Base-by-base conservation (phyloP, 2,329 filamentous ascomycete genomes). In the Clarireedia homoeocarpa region DNA sequence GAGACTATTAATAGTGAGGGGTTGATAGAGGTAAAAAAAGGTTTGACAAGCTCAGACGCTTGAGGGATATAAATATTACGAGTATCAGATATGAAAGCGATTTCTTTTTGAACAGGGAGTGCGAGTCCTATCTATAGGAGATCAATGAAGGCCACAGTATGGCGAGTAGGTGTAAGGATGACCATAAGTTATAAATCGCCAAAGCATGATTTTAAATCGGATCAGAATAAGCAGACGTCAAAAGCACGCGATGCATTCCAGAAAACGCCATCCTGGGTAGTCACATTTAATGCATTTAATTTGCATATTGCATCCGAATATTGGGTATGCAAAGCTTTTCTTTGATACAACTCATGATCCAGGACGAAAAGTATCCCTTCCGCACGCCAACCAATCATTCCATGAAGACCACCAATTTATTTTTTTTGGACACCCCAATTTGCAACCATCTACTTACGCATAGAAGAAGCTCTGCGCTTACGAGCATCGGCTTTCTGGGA, bases 401-500 rank as follows among this genome's bases (percentile, higher is more conserved):
- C 15, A 42, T 6, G 39, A 49, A 54, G 44, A 54, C 44, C 49
- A 42, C 52, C 24, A 54, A n/a, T n/a, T n/a, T n/a, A n/a, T n/a
- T 49, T 49, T 40, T 20, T 20, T 42, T 20, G 15, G 10, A 7
- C 23, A 44, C 27, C 20, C 45, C 27, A 44, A 24, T 53, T 47
- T 27, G 58, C 51, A 54, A 51, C 57, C 48, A 57, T 53, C 79
- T 89, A 91, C 76, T 92, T 92, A 82, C 81, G 85, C 86, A 95
- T 90, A 72, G 92, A 96, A 75, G 89, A 95, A 70, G 92, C 92
- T 75, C 94, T 85, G 75, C 94, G 86, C 91, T 97, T 97, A 82
- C 91, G 89, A 76, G 87, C 80, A 80, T 97, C 92, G 70, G 85
- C 86, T 82, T 94, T 92, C 78, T 87, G 86, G 74, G 88, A 81